Evolutionary conservation across 495 filamentous ascomycete genomes (phyloP).

Genomic region (Aspergillus biplanus): DNA sequence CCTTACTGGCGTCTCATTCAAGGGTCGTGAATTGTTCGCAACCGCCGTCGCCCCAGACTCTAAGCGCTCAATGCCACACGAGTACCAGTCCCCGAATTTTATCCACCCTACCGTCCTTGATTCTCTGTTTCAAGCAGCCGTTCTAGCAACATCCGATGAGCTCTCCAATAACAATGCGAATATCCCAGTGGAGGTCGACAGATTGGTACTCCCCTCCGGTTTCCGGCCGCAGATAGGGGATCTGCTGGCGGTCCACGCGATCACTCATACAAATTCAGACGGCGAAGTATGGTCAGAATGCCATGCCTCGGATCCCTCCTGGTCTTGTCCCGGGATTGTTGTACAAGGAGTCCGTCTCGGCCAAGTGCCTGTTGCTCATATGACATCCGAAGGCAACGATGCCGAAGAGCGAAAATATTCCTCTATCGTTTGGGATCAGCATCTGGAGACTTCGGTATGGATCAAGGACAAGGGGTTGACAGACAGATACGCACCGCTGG

Average conservation of each 20-base stretch:
- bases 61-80: slow-evolving; percentile 26
- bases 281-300: slow-evolving; percentile 25
- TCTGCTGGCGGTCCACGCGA: slow-evolving; percentile 25
- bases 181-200: slow-evolving; percentile 31
- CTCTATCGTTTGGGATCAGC: background rate
- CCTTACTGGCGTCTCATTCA: slow-evolving; percentile 24
- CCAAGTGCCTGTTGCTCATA: background rate
- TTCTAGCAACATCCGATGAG: slow-evolving; percentile 27
- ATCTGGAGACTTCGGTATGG: background rate
- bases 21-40: slow-evolving; percentile 25
- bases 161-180: slow-evolving; percentile 24
- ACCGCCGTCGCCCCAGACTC: slow-evolving; percentile 30
- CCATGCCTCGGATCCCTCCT: slow-evolving; percentile 26
- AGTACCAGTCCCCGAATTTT: slow-evolving; percentile 25
- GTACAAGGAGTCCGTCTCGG: slow-evolving; percentile 24
- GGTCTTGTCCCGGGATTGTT: slow-evolving; percentile 25
- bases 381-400: background rate
- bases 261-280: slow-evolving; percentile 18
- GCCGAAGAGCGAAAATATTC: background rate
- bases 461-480: background rate
- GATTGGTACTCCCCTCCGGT: slow-evolving; percentile 23
- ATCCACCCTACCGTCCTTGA: slow-evolving; percentile 44
- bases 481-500: background rate
- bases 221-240: slow-evolving; percentile 25
- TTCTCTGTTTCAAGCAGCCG: slow-evolving; percentile 34